Conservation (phyloP, 306 rosid genomes). For the Quercus aquifolioides region DNA sequence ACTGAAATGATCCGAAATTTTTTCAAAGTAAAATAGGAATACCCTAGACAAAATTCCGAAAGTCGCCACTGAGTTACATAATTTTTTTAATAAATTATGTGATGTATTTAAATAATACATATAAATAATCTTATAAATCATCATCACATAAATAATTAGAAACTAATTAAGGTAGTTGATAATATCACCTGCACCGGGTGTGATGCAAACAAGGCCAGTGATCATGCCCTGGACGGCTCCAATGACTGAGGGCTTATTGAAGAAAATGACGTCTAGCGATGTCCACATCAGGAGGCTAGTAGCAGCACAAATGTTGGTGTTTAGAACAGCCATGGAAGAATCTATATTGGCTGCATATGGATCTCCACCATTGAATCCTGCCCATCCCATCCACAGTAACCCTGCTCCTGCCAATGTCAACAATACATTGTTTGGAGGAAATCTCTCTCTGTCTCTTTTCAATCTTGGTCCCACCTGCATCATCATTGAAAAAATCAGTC, state of each 20-base stretch:
- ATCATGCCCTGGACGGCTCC: conserved; percentile 88
- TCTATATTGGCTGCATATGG: conserved; percentile 63
- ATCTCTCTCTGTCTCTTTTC: conserved; percentile 57
- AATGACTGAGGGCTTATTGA: conserved; percentile 66
- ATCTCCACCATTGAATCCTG: conserved; percentile 81
- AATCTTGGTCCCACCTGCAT: conserved; percentile 61
- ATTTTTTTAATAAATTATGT: too few species aligned
- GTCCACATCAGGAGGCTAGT: conserved; percentile 75
- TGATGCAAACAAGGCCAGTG: conserved; percentile 74
- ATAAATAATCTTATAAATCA: too few species aligned
- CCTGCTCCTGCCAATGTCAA: conserved; percentile 65
- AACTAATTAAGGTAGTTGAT: too few species aligned
- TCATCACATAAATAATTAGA: too few species aligned
- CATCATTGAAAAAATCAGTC: too few species aligned
- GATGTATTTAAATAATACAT: too few species aligned
- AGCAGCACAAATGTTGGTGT: conserved; percentile 76
- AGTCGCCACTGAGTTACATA: too few species aligned
- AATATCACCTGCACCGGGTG: conserved; percentile 62
- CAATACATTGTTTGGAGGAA: conserved; percentile 72
- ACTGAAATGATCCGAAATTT: too few species aligned
- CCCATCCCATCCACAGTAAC: conserved; percentile 73
- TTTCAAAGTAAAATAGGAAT: too few species aligned
- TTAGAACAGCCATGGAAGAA: conserved; percentile 67
- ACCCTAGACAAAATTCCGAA: too few species aligned
- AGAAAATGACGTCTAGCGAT: conserved; percentile 59